phyloP scores from a whole-genome alignment of 2,329 filamentous ascomycete genomes.

The Claviceps spartinae region DNA sequence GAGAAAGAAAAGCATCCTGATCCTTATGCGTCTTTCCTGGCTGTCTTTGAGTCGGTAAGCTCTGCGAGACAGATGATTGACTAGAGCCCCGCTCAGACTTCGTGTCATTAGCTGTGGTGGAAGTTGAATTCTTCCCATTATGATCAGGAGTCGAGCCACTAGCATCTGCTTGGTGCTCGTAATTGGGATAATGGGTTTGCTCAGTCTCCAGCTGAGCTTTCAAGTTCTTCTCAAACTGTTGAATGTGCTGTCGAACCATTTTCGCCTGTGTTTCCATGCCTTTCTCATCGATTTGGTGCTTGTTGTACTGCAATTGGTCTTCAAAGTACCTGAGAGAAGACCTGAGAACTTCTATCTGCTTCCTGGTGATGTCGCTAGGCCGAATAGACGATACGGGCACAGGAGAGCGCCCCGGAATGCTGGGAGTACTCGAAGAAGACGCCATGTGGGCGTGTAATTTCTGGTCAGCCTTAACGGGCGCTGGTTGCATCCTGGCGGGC shows the following conservation, averaged over 20 bases:
- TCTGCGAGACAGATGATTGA: conserved; percentile 7
- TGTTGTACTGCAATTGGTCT: conserved; percentile 47
- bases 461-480: conserved; percentile 10
- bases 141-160: conserved; percentile 9
- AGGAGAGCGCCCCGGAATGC: conserved; percentile 10
- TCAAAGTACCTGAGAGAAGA: conserved; percentile 41
- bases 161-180: conserved; percentile 14
- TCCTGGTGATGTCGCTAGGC: conserved; percentile 46
- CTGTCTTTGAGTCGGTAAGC: conserved; percentile 7
- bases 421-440: conserved; percentile 8
- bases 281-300: conserved; percentile 47
- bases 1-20: conserved; percentile 8
- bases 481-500: conserved; percentile 11
- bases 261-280: conserved; percentile 30
- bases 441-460: conserved; percentile 8
- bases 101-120: conserved; percentile 7
- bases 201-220: conserved; percentile 33
- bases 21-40: conserved; percentile 4
- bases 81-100: conserved; percentile 7
- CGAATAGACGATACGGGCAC: conserved; percentile 45
- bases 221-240: conserved; percentile 34
- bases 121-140: conserved; percentile 5
- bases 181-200: conserved; percentile 26
- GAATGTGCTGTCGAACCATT: conserved; percentile 30
- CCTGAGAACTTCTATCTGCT: conserved; percentile 39